Evolutionary conservation across 305 asterid genomes (phyloP), one percentile per base, ranked within the genome.

Genomic region (Andrographis paniculata): DNA sequence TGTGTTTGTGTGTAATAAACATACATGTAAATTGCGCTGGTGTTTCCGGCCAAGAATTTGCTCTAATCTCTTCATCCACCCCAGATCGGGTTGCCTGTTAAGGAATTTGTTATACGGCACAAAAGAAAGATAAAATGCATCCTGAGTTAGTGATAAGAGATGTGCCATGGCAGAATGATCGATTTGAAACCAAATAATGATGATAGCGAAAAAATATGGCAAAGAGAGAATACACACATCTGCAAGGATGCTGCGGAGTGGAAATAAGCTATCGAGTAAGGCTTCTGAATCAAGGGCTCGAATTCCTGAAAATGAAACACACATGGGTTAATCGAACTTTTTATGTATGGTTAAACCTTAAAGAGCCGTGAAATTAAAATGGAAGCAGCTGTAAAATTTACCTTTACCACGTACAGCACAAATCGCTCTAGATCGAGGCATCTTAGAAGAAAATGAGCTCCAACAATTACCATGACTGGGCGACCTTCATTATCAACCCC

Each of bases 251-350:
- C 99, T 0, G 94, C 93, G 4, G 99, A 92, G 58, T 92, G 99
- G 69, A 92, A 70, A 72, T 92, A 92, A 52, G 80, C 99, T 60
- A 87, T 73, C 3, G 87, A 44, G 63, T 84, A 87, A 44, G 99
- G 95, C 85, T 92, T 92, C 79, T 92, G 95, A 52, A 92, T 84
- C 78, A 92, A 62, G 44, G 99, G 91, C 67, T 92, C 99, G 37
- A 92, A 92, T 75, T 88, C 95, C 97, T 85, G 84, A 64, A 62
- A 76, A 37, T 13, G 30, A 24, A 24, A 24, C 4, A 8, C 4
- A 24, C 8, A 24, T 3, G 6, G 8, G 30, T 24, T 24, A 24
- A 24, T 24, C 4, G 8, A 24, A n/a, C n/a, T n/a, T n/a, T n/a
- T n/a, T n/a, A n/a, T n/a, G 30, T 24, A 24, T 4, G 30, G 30